Evolutionary conservation across 306 rosid species (phyloP), one percentile per base, ranked within the genome.

Genomic region (Vigna trinervia): DNA sequence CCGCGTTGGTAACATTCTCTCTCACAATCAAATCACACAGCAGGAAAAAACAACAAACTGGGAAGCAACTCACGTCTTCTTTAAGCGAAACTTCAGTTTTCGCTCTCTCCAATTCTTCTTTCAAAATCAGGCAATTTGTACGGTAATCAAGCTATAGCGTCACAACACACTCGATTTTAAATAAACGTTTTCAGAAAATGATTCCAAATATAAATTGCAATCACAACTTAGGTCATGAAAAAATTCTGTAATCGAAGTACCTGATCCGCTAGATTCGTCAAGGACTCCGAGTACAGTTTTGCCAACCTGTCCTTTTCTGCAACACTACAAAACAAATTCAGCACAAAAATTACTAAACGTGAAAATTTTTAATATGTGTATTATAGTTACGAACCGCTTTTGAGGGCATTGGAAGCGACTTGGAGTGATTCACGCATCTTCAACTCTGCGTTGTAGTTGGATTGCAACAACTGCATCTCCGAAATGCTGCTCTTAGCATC

Each of bases 401-500:
- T 88, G 72, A 92, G 80, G 75, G 59, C 69, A 26, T 45, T 75
- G 84, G 87, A 78, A 69, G 86, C 53, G 73, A 71, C 32, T 84
- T 90, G 89, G 43, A 92, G 87, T 52, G 87, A 88, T 75, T 90
- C 89, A 4, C 93, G 87, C 86, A 79, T 81, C 82, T 83, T 82
- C 5, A 84, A 39, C 80, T 92, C 97, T 3, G 80, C 53, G 45
- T 13, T 78, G 72, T 52, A 80, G 64, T 73, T 73, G 20, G 89
- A 87, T 73, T 81, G 86, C 74, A 79, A 85, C 62, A 39, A 75
- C 19, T 90, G 89, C 64, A 84, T 75, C 82, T 90, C 95, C 22
- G 78, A 65, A 48, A 83, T 73, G 32, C 89, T 78, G 46, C 28
- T 79, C 74, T 80, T 90, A 45, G 86, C 89, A 52, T 92, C 93